Conservation (phyloP, 1,284 basidiomycete genomes). For the Ceratobasidium sp. region DNA sequence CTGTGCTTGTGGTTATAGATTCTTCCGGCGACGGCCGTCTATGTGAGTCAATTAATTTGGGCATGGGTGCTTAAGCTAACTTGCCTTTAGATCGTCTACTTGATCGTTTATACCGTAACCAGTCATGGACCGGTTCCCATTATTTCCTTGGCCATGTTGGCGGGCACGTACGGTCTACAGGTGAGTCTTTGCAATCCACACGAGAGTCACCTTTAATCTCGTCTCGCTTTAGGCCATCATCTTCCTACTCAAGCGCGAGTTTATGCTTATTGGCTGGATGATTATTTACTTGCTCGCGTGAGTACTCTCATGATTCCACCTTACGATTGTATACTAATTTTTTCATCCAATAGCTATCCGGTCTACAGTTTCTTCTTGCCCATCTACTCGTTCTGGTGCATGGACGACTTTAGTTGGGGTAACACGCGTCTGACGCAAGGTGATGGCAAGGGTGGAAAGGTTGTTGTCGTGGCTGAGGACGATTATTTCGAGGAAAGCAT, state of each 20-base stretch:
- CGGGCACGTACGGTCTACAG: conserved; percentile 83
- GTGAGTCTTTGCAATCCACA: conserved; percentile 56
- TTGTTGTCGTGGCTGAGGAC: conserved; percentile 91
- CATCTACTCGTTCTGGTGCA: conserved; percentile 98
- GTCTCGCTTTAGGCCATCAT: conserved; percentile 97
- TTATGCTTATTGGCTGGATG: conserved; percentile 98
- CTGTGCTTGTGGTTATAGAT: conserved; percentile 67
- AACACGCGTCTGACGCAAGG: conserved; percentile 96
- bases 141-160: conserved; percentile 91
- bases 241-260: conserved; percentile 92
- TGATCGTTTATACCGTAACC: conserved; percentile 85
- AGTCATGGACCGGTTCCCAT: conserved; percentile 80
- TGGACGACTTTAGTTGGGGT: conserved; percentile 99
- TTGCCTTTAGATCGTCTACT: conserved; percentile 70
- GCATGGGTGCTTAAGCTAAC: conserved; percentile 25
- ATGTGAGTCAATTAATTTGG: conserved; percentile 69
- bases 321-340: neutral
- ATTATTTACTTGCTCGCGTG: conserved; percentile 92
- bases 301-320: conserved; percentile 56
- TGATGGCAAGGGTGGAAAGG: conserved; percentile 96
- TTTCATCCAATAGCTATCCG: conserved; percentile 74
- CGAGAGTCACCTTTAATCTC: conserved; percentile 68
- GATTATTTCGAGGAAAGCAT: conserved; percentile 97
- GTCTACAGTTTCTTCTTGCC: conserved; percentile 94
- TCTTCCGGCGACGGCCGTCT: conserved; percentile 92